These are phyloP conservation scores for Emericellopsis cladophorae DNA, from an alignment of 2,329 filamentous ascomycete genomes.

Conservation along the genomic window DNA sequence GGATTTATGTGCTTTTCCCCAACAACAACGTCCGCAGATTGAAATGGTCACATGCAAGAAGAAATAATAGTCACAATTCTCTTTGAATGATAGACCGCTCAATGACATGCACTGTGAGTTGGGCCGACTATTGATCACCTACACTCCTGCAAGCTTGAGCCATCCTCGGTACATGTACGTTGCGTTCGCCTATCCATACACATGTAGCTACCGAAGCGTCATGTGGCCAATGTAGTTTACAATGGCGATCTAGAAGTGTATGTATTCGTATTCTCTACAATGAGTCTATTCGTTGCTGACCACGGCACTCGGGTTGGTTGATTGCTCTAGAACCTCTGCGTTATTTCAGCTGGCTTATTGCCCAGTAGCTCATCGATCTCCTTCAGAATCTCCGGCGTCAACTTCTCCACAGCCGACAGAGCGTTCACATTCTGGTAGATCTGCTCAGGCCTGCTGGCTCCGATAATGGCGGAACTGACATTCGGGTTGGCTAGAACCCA, in stretches of 20 bases:
- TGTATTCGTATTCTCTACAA: no score
- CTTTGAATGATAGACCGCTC: no score
- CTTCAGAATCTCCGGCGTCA: constrained; percentile 44
- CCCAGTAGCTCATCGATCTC: constrained; percentile 46
- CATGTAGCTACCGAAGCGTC: neutral
- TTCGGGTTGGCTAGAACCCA: constrained; percentile 52
- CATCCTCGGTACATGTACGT: no score
- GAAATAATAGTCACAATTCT: no score
- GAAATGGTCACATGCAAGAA: no score
- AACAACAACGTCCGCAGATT: no score
- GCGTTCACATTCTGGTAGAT: constrained; percentile 47
- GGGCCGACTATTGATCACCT: neutral
- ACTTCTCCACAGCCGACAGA: constrained; percentile 35
- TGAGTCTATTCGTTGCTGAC: neutral
- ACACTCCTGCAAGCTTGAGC: no score
- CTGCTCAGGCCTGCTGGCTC: constrained; percentile 44
- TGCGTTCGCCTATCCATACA: no score
- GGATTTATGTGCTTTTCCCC: no score
- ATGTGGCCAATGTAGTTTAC: no score
- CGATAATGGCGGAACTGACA: constrained; percentile 48
- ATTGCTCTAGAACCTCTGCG: constrained; percentile 13
- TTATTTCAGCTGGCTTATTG: constrained; percentile 40
- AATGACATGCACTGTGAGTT: no score
- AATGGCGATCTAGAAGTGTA: no score
- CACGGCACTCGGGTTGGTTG: neutral